Percentiles rank a stretch among this genome's conserved stretches.
These are phyloP conservation scores for Rhizopus delemar DNA, from an alignment of 371 early-diverging fungal species.

Conservation along the genomic window DNA sequence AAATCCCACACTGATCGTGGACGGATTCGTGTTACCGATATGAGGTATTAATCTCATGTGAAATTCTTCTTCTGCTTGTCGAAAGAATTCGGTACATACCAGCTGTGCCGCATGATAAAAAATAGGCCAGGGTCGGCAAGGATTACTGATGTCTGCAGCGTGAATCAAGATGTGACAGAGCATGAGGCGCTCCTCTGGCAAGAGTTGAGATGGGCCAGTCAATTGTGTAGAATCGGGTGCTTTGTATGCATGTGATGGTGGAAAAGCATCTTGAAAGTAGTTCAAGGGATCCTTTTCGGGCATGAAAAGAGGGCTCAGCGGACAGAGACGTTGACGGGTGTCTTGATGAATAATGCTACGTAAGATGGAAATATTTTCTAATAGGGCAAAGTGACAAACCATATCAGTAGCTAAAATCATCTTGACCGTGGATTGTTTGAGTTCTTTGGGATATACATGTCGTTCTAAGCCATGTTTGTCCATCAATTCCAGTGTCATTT, in stretches of 20 bases:
- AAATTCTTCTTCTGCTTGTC: slow-evolving; percentile 85
- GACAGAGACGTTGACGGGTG: too few relatives aligned
- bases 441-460: slow-evolving; percentile 30
- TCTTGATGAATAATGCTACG: neutral
- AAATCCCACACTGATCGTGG: slow-evolving; percentile 77
- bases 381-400: slow-evolving; percentile 77
- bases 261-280: too few relatives aligned
- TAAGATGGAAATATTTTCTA: slow-evolving; percentile 52
- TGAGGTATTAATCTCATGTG: slow-evolving; percentile 70
- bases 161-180: slow-evolving; percentile 75
- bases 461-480: slow-evolving; percentile 69
- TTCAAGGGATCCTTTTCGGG: too few relatives aligned
- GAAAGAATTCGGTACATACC: slow-evolving; percentile 82
- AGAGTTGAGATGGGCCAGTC: slow-evolving; percentile 1
- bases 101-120: slow-evolving; percentile 81
- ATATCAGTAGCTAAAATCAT: slow-evolving; percentile 88
- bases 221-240: too few relatives aligned
- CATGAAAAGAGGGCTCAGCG: neutral
- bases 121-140: slow-evolving; percentile 80
- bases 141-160: slow-evolving; percentile 88
- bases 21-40: slow-evolving; percentile 79
- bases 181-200: slow-evolving; percentile 56
- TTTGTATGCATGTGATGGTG: too few relatives aligned
- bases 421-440: slow-evolving; percentile 51
- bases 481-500: slow-evolving; percentile 67